These are phyloP conservation scores for Hanseniaspora clermontiae DNA, from an alignment of 805 yeast species.

Conservation along the genomic window DNA sequence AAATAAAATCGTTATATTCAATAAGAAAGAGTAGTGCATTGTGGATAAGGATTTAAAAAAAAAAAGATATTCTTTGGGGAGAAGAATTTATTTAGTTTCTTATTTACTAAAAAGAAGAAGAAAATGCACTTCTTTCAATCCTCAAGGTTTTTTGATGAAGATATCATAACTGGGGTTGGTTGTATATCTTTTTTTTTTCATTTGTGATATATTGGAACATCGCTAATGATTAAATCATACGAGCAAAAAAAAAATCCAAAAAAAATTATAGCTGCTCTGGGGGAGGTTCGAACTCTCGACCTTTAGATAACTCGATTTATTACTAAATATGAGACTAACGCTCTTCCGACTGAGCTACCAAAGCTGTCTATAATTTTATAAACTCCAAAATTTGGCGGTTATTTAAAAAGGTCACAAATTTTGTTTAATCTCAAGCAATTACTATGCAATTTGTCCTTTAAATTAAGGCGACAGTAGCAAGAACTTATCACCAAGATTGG, in stretches of 20 bases:
- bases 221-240: background rate
- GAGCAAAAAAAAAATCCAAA: background rate
- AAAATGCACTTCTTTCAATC: no score
- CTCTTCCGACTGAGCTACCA: constrained; percentile 39
- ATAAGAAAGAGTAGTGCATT: background rate
- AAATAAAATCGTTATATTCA: background rate
- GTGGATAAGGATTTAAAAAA: no score
- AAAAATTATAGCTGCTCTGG: constrained; percentile 25
- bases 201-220: background rate
- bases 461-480: no score
- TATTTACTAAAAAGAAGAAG: no score
- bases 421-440: background rate
- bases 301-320: constrained; percentile 26
- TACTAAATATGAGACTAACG: constrained; percentile 34
- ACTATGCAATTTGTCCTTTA: no score
- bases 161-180: no score
- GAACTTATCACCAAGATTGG: no score
- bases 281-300: constrained; percentile 39
- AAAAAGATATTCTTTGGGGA: no score
- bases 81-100: no score
- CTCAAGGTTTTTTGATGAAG: no score
- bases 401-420: background rate
- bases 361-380: constrained; percentile 20
- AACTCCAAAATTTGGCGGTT: background rate
- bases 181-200: background rate